Evolutionary conservation across 192 early-diverging fungal species (phyloP).

Genomic region (Coemansia umbellata): DNA sequence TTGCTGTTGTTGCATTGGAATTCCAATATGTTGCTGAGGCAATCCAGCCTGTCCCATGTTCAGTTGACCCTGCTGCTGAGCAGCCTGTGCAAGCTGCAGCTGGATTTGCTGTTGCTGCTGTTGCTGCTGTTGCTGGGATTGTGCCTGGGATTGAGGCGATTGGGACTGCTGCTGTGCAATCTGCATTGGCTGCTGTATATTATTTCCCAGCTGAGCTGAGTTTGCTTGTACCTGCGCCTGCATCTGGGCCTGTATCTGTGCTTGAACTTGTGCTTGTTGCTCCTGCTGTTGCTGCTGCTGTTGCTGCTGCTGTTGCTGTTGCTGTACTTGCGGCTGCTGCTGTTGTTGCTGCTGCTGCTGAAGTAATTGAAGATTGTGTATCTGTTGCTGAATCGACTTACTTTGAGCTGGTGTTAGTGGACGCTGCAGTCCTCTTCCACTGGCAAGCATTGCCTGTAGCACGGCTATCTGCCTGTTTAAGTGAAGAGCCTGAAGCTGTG

Average conservation of each 20-base stretch:
- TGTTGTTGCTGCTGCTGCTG: conserved; percentile 22
- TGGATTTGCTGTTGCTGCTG: conserved; percentile 18
- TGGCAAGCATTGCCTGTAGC: conserved; percentile 31
- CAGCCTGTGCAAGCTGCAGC: conserved; percentile 9
- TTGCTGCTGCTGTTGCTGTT: conserved; percentile 14
- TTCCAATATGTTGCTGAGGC: conserved; percentile 15
- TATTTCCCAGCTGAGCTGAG: neutral
- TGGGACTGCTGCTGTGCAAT: conserved; percentile 4
- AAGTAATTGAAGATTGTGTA: conserved; percentile 23
- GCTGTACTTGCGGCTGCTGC: conserved; percentile 12
- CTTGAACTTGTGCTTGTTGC: conserved; percentile 4
- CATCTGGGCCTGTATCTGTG: conserved; percentile 11
- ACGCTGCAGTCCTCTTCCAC: conserved; percentile 20
- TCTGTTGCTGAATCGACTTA: conserved; percentile 33
- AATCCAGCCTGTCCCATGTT: conserved; percentile 2
- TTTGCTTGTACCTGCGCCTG: conserved; percentile 10
- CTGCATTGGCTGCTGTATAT: conserved; percentile 1
- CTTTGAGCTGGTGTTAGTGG: conserved; percentile 26
- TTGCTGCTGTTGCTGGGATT: conserved; percentile 7
- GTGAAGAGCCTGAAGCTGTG: conserved; percentile 20
- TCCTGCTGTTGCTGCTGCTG: conserved; percentile 25
- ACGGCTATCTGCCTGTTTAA: conserved; percentile 21
- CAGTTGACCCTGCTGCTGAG: conserved; percentile 16
- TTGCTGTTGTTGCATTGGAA: neutral
- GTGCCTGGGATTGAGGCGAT: conserved; percentile 10